phyloP scores from a whole-genome alignment of 106 monocot genomes.

The Dioscorea zingiberensis region DNA sequence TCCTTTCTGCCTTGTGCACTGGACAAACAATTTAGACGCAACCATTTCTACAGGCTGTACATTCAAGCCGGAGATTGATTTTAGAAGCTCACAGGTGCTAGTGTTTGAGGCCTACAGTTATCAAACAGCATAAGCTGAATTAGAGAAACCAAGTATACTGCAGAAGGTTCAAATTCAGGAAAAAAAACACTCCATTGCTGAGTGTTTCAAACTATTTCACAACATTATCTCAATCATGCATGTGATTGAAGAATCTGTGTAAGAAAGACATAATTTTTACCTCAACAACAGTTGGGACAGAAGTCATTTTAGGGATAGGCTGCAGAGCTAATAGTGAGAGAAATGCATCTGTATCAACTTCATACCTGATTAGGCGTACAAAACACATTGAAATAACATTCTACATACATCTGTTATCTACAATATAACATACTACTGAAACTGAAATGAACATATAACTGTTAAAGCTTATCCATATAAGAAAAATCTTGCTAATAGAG shows the following conservation, averaged over 20 bases:
- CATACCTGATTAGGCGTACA: constrained; percentile 51
- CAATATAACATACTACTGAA: not conserved
- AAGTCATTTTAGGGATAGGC: constrained; percentile 65
- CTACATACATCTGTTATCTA: no score
- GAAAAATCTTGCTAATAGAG: no score
- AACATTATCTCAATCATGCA: no score
- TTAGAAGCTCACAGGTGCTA: constrained; percentile 79
- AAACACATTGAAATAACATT: no score
- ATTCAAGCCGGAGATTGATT: constrained; percentile 88
- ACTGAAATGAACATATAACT: not conserved
- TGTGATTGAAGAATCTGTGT: no score
- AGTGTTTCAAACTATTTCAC: no score
- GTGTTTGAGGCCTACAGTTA: constrained; percentile 72
- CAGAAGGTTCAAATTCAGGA: not conserved
- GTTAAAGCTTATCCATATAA: not conserved
- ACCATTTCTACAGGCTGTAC: constrained; percentile 94
- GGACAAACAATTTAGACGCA: constrained; percentile 91
- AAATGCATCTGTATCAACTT: constrained; percentile 99
- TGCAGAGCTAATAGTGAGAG: constrained; percentile 91
- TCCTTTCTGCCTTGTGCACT: constrained; percentile 91
- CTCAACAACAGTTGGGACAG: constrained; percentile 85
- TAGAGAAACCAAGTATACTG: constrained; percentile 15
- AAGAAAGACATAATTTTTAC: constrained; percentile 19
- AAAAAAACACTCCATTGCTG: no score
- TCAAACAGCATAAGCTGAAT: no score